phyloP scores from a whole-genome alignment of 306 rosid species.

The Pyrus communis region DNA sequence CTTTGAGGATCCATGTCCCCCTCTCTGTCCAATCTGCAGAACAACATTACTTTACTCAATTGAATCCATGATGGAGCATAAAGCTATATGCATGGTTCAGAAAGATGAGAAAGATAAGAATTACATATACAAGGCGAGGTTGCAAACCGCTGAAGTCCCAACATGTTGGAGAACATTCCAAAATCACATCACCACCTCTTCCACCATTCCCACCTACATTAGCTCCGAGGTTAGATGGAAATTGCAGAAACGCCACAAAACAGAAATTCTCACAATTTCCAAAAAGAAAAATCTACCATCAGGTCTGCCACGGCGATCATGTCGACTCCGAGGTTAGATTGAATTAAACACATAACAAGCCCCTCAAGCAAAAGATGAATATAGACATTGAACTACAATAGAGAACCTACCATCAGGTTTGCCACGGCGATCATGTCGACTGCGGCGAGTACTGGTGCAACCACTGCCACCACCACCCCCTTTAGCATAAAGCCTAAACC shows the following conservation, averaged over 20 bases:
- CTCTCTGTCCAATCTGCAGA: conserved; percentile 61
- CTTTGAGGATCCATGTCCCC: conserved; percentile 77
- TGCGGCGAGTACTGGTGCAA: conserved; percentile 63
- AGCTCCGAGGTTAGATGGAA: conserved; percentile 9
- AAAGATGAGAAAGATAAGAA: conserved; percentile 9
- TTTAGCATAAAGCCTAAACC: conserved; percentile 60
- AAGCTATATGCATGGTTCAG: conserved; percentile 2
- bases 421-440: conserved; percentile 53
- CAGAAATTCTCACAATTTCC: background rate
- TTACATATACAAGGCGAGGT: conserved; percentile 67
- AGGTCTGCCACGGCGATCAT: too few species aligned
- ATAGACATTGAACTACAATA: background rate
- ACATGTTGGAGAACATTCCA: conserved; percentile 69
- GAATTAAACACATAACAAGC: background rate
- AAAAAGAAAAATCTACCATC: background rate
- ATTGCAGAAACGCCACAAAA: background rate
- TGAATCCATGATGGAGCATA: conserved; percentile 1
- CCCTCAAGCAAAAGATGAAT: background rate
- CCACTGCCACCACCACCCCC: conserved; percentile 94
- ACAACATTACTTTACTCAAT: conserved; percentile 12
- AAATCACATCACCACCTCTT: conserved; percentile 83
- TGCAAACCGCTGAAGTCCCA: conserved; percentile 89
- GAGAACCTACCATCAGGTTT: conserved; percentile 58
- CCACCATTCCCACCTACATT: conserved; percentile 82
- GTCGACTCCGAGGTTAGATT: background rate